Evolutionary conservation across 2,329 filamentous ascomycete genomes (phyloP).

Genomic region (Curvularia spicifera): DNA sequence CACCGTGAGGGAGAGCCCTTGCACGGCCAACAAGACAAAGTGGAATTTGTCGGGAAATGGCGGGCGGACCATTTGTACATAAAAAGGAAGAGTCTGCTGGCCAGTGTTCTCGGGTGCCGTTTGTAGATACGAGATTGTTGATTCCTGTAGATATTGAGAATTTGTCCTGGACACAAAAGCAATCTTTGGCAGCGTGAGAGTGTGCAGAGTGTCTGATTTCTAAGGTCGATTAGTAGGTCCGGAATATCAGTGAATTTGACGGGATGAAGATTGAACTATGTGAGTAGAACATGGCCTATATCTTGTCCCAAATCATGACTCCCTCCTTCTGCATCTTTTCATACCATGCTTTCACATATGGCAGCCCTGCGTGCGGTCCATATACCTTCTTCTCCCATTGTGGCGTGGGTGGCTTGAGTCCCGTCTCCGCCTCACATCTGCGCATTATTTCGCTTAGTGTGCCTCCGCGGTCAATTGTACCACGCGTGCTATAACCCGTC

Average conservation of each 20-base stretch:
- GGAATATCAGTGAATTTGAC: not conserved
- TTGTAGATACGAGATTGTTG: not conserved
- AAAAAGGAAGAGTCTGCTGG: not conserved
- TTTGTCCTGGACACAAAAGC: not conserved
- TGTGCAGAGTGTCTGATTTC: not conserved
- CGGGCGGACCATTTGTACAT: conserved; percentile 31
- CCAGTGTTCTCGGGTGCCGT: not conserved
- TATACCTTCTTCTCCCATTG: conserved; percentile 56
- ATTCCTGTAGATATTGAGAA: conserved; percentile 7
- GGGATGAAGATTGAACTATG: not conserved
- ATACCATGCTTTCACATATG: conserved; percentile 57
- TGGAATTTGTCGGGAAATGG: conserved; percentile 59
- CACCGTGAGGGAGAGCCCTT: conserved; percentile 61
- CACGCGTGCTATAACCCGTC: conserved; percentile 23
- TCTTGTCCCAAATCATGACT: conserved; percentile 30
- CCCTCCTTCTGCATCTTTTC: conserved; percentile 44
- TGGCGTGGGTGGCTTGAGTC: conserved; percentile 50
- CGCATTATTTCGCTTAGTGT: conserved; percentile 49
- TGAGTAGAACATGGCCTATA: conserved; percentile 1
- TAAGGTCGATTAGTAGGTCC: not conserved
- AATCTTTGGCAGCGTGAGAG: too few relatives aligned
- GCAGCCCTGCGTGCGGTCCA: conserved; percentile 53
- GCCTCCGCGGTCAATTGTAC: conserved; percentile 55
- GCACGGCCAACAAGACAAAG: conserved; percentile 58
- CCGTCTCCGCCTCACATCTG: conserved; percentile 52